Evolutionary conservation across 2,329 filamentous ascomycete genomes (phyloP), one percentile per base, ranked within the genome.

Genomic region (Coniella vitis): DNA sequence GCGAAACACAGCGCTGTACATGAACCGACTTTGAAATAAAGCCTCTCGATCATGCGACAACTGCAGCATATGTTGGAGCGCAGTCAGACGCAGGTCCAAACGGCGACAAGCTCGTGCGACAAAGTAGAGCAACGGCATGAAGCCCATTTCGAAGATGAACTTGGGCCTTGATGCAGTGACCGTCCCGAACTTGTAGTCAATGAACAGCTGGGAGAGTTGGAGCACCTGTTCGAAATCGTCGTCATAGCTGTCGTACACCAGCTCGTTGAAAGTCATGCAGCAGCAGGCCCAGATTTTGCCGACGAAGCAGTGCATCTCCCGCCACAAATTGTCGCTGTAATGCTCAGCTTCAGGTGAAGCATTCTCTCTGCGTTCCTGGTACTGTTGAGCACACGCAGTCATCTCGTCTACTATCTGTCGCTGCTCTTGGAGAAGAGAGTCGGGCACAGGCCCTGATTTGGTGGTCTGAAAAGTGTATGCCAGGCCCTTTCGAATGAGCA

Each of bases 71-170:
- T 72, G 59, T 12, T 61, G 56, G 0, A 71, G 56, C 0, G 69
- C 70, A 1, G 66, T 62, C 1, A 68, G 61, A 12, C 70, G 56
- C 4, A 71, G 60, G 14, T 65, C 56, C 0, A 65, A 74, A 49
- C 71, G 69, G 1, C 69, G 61, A 42, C 68, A 72, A 45, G 68
- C 69, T 32, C 59, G 56, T 1, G 60, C 63, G 7, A 66, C 64
- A 54, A 68, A 73, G 54, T 69, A 72, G 1, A 74, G 54, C 1
- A 69, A 65, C 0, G 68, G 65, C 21, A 72, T 61, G 0, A 72
- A 47, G 17, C 70, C 67, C 12, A 67, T 70, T 35, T 72, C 69
- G 39, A 72, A 73, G 5, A 61, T 64, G 32, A 73, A 73, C 40
- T 54, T 55, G 44, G 54, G 34, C 12, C 38, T 25, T 40, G 45